Percentiles rank a stretch among this genome's conserved stretches.
Evolutionary conservation across 108 stramenopile species (phyloP).

Genomic region (Discostella pseudostelligera): DNA sequence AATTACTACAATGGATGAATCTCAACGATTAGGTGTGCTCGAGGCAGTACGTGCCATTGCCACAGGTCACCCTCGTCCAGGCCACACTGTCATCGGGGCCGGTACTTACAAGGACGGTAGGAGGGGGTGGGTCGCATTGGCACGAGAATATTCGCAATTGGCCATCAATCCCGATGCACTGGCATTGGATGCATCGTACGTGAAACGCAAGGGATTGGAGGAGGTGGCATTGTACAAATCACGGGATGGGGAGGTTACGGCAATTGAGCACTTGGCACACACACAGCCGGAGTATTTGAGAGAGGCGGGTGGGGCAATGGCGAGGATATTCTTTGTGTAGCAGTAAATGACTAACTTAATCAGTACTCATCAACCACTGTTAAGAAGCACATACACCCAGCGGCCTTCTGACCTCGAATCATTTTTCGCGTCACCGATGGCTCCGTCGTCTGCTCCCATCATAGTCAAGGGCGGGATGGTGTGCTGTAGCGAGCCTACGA

Average conservation of each 20-base stretch:
- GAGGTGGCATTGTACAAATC: slow-evolving; percentile 65
- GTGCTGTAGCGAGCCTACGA: background rate
- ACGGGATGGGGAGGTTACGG: slow-evolving; percentile 53
- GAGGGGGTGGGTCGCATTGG: slow-evolving; percentile 62
- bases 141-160: slow-evolving; percentile 54
- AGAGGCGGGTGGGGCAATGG: slow-evolving; percentile 84
- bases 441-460: slow-evolving; percentile 18
- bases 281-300: slow-evolving; percentile 56
- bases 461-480: slow-evolving; percentile 29
- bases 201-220: slow-evolving; percentile 29
- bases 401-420: background rate
- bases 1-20: slow-evolving; percentile 7
- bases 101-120: slow-evolving; percentile 70
- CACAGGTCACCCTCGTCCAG: slow-evolving; percentile 67
- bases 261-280: slow-evolving; percentile 77
- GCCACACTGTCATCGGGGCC: slow-evolving; percentile 62
- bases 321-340: slow-evolving; percentile 77
- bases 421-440: background rate
- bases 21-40: slow-evolving; percentile 24
- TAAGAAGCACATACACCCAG: no score
- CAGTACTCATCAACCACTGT: no score
- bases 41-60: slow-evolving; percentile 75
- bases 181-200: background rate
- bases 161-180: background rate
- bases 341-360: background rate